Evolutionary conservation across 768 basidiomycete genomes (phyloP).

Genomic region (Porpolomopsis calyptriformis): DNA sequence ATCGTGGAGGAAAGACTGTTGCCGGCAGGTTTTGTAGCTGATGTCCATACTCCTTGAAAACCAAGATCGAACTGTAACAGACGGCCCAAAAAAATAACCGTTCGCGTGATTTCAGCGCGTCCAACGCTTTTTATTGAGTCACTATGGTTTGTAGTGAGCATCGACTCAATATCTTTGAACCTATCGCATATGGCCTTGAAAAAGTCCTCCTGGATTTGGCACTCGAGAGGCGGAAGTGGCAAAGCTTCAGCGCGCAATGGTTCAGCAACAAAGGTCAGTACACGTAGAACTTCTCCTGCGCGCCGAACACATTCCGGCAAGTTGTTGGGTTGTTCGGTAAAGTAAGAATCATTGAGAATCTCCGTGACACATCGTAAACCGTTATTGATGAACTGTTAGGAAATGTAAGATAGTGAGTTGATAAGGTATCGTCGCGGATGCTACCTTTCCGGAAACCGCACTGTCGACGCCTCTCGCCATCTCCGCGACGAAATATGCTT

Average conservation of each 20-base stretch:
- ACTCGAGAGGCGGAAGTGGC: constrained; percentile 39
- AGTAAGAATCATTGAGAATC: constrained; percentile 31
- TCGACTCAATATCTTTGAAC: constrained; percentile 30
- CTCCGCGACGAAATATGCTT: constrained; percentile 77
- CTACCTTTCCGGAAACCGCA: constrained; percentile 58
- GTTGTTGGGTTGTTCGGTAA: constrained; percentile 17
- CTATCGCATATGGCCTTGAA: constrained; percentile 37
- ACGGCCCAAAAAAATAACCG: constrained; percentile 48
- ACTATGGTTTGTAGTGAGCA: constrained; percentile 18
- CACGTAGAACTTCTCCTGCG: constrained; percentile 58
- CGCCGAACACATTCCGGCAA: constrained; percentile 36
- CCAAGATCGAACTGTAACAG: constrained; percentile 66
- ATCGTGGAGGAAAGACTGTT: constrained; percentile 32
- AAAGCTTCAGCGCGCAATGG: constrained; percentile 42
- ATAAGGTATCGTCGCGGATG: constrained; percentile 4
- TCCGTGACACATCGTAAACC: constrained; percentile 58
- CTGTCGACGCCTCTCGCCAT: constrained; percentile 63
- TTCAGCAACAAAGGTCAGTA: constrained; percentile 57
- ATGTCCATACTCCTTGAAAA: constrained; percentile 49
- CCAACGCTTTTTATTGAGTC: constrained; percentile 8
- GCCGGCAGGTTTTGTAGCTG: constrained; percentile 36
- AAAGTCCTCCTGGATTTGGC: constrained; percentile 47
- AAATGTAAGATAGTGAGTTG: background rate
- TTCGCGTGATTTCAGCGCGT: constrained; percentile 24
- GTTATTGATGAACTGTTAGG: constrained; percentile 58